Conservation (phyloP, 768 basidiomycete genomes). For the Naganishia vishniacii region DNA sequence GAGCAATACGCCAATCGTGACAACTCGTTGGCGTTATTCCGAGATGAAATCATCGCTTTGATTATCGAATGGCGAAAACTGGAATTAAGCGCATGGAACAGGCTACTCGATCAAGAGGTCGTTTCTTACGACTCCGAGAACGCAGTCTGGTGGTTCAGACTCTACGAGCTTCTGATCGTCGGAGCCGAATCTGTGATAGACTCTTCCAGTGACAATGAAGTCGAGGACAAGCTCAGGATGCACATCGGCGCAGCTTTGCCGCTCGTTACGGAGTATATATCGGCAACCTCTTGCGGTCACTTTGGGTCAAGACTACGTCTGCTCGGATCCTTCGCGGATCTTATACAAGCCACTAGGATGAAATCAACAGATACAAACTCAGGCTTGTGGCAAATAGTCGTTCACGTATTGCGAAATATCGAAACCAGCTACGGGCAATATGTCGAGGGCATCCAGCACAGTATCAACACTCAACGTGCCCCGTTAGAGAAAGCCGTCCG, state of each 20-base stretch:
- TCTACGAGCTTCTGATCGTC: slow-evolving; percentile 70
- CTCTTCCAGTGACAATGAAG: slow-evolving; percentile 33
- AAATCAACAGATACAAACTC: slow-evolving; percentile 32
- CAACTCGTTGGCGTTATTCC: slow-evolving; percentile 68
- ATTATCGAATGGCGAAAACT: slow-evolving; percentile 86
- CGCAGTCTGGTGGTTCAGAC: slow-evolving; percentile 81
- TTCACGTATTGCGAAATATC: slow-evolving; percentile 60
- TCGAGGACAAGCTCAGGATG: slow-evolving; percentile 42
- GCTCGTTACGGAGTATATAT: slow-evolving; percentile 74
- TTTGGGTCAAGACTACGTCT: slow-evolving; percentile 64
- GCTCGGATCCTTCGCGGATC: slow-evolving; percentile 60
- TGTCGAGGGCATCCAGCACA: slow-evolving; percentile 51
- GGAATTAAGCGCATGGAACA: slow-evolving; percentile 82
- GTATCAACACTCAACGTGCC: slow-evolving; percentile 58
- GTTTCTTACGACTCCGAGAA: slow-evolving; percentile 50
- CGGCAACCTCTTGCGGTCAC: slow-evolving; percentile 73
- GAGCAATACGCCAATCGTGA: slow-evolving; percentile 90
- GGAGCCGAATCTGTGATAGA: slow-evolving; percentile 48
- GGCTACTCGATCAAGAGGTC: slow-evolving; percentile 67
- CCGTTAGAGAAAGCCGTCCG: slow-evolving; percentile 72
- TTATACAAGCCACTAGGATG: slow-evolving; percentile 37
- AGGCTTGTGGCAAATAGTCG: slow-evolving; percentile 54
- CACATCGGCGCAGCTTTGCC: slow-evolving; percentile 67
- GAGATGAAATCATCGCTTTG: slow-evolving; percentile 60
- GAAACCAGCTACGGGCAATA: slow-evolving; percentile 64